Conservation (phyloP, 1,284 basidiomycete genomes). For the Ustilago tritici region DNA sequence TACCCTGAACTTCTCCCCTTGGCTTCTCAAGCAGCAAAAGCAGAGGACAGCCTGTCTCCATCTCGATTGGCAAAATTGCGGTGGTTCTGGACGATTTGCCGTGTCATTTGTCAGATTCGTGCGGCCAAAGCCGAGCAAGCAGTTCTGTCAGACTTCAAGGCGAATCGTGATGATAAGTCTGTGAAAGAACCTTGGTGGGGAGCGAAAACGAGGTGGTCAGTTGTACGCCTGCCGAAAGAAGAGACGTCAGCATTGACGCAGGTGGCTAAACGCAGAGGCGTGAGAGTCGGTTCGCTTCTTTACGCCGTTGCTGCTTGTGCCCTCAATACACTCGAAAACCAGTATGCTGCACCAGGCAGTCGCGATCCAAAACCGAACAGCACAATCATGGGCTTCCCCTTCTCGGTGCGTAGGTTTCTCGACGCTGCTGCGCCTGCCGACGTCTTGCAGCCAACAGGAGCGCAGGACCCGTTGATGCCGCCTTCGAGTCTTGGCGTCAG, state of each 20-base stretch:
- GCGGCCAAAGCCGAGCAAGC: slow-evolving; percentile 25
- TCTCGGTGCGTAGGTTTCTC: slow-evolving; percentile 34
- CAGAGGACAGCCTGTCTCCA: not conserved
- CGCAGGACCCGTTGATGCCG: slow-evolving; percentile 18
- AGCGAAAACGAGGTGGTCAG: slow-evolving; percentile 44
- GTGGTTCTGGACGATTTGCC: slow-evolving; percentile 52
- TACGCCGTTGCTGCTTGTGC: slow-evolving; percentile 42
- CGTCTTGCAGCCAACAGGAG: slow-evolving; percentile 9
- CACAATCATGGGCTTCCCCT: slow-evolving; percentile 50
- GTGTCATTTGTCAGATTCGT: slow-evolving; percentile 30
- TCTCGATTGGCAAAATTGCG: slow-evolving; percentile 25
- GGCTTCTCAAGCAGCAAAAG: not conserved
- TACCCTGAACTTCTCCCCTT: slow-evolving; percentile 36
- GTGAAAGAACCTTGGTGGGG: slow-evolving; percentile 47
- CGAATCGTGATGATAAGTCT: slow-evolving; percentile 8
- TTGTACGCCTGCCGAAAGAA: slow-evolving; percentile 21
- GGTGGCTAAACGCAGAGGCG: slow-evolving; percentile 34
- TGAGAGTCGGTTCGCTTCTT: slow-evolving; percentile 42
- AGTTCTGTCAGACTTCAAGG: slow-evolving; percentile 44
- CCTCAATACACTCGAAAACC: slow-evolving; percentile 42
- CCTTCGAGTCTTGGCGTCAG: slow-evolving; percentile 38
- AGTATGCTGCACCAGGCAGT: not conserved
- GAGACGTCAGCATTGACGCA: slow-evolving; percentile 26
- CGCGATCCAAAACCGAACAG: slow-evolving; percentile 17
- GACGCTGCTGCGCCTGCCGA: slow-evolving; percentile 21